A percentile compares a stretch with the other conserved stretches of the same genome.
phyloP scores from a whole-genome alignment of 2,329 filamentous ascomycete species.

The Claviceps spartinae region DNA sequence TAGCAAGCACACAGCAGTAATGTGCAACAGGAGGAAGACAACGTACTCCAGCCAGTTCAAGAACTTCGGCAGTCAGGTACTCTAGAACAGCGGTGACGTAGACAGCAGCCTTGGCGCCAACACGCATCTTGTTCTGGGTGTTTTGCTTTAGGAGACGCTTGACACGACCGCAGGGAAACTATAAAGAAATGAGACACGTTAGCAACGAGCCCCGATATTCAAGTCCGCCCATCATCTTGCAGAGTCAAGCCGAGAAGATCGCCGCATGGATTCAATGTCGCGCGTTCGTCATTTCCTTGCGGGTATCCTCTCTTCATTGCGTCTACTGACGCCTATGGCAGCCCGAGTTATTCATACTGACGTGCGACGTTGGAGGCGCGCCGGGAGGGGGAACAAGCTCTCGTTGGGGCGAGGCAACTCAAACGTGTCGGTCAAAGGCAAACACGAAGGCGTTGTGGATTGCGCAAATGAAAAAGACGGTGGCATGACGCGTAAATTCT shows the following conservation, averaged over 20 bases:
- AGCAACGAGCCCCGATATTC: not conserved
- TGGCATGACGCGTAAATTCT: not conserved
- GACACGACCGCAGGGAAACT: conserved; percentile 99
- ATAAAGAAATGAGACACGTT: not conserved
- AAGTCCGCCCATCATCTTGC: not conserved
- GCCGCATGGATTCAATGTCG: not conserved
- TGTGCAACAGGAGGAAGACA: not conserved
- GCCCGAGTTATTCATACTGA: not conserved
- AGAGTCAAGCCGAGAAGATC: not conserved
- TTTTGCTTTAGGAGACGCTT: conserved; percentile 99
- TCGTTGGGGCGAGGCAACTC: not conserved
- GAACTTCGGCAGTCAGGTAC: conserved; percentile 94
- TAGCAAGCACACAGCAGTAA: not conserved
- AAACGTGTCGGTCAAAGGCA: not conserved
- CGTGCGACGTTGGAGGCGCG: not conserved
- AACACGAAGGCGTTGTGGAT: not conserved
- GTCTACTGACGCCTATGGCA: no score
- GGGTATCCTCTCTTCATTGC: not conserved
- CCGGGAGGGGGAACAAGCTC: not conserved
- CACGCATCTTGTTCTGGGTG: conserved; percentile 99
- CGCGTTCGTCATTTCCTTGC: not conserved
- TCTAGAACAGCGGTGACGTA: conserved; percentile 97
- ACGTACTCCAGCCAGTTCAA: conserved; percentile 81
- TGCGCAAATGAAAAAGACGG: not conserved
- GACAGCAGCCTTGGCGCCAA: conserved; percentile 94